Base-by-base conservation (phyloP, 2,329 filamentous ascomycete genomes). In the Epichloe glyceriae region DNA sequence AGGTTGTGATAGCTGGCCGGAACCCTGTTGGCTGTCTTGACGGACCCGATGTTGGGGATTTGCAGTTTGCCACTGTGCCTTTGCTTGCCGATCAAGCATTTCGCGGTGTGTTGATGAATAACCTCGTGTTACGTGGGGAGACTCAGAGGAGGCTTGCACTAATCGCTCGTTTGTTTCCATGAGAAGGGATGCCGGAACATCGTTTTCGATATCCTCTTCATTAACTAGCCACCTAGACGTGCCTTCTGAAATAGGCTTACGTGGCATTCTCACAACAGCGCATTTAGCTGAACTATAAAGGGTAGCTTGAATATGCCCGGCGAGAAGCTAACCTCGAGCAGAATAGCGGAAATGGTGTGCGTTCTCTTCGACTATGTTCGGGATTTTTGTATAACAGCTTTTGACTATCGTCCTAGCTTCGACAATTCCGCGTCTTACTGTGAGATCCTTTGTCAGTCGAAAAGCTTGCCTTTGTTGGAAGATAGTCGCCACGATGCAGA, bases 151-250 rank as follows among this genome's bases (percentile, higher is more conserved):
- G 14, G 10, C 30, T 30, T 35, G 42, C 17, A 40, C 22, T n/a
- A 17, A 5, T 20, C 42, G 42, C 15, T 52, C 66, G 46, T 73
- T 72, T 4, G 65, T 69, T 60, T 85, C 81, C 19, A 85, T 74
- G 17, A 85, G 63, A 17, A 85, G 67, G 3, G 81, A 85, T 17
- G 74, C 76, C 0, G 81, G 81, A 0, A 84, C 80, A 58, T 83
- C 80, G 50, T 82, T 80, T 50, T 78, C 74, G 5, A 62, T 67
- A 33, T 77, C 73, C 3, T 78, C 73, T 33, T 79, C 75, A 15
- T 70, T 59, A 5, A 53, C 48, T 34, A 58, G 52, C 66, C 62
- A 65, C 50, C 34, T 19, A 12, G 47, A 17, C 48, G 46, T 5
- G 3, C 34, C 22, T 43, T 38, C 40, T 52, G 45, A 12, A 19